Evolutionary conservation across 306 rosid genomes (phyloP).

Genomic region (Psophocarpus tetragonolobus): DNA sequence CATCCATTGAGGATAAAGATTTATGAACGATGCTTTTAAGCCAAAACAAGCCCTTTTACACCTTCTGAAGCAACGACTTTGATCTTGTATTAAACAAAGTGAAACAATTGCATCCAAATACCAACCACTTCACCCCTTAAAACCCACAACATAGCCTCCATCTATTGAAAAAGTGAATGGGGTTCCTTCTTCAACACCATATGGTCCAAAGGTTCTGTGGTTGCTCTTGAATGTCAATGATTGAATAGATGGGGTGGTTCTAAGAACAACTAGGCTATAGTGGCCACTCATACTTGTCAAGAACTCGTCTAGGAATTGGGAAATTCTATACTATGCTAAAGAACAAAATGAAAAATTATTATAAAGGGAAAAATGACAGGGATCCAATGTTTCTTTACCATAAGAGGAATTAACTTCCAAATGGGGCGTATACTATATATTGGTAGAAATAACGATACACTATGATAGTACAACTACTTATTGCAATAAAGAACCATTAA

Average conservation of each 20-base stretch:
- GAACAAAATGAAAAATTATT: neutral
- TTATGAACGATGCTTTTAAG: constrained; percentile 39
- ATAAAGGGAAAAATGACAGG: neutral
- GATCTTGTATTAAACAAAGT: constrained; percentile 35
- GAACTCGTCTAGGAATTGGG: constrained; percentile 58
- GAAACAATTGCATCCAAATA: constrained; percentile 56
- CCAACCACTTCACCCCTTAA: constrained; percentile 57
- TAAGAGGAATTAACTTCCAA: neutral
- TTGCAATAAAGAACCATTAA: constrained; percentile 18
- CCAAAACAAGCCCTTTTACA: constrained; percentile 46
- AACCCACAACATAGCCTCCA: constrained; percentile 61
- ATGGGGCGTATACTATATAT: neutral
- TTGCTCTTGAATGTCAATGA: constrained; percentile 62
- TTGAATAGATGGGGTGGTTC: constrained; percentile 54
- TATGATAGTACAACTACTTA: neutral
- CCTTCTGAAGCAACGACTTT: constrained; percentile 37
- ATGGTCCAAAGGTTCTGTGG: constrained; percentile 56
- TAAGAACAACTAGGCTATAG: constrained; percentile 41
- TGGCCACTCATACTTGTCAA: constrained; percentile 55
- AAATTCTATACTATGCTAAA: too few relatives aligned
- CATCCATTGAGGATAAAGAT: constrained; percentile 31
- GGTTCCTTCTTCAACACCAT: constrained; percentile 64
- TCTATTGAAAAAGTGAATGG: constrained; percentile 56
- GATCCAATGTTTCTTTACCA: constrained; percentile 33
- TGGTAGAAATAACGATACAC: neutral